Percentiles rank a stretch among this genome's conserved stretches.
These are phyloP conservation scores for Oryza meridionalis DNA, from an alignment of 176 grass and related monocot species.

Conservation along the genomic window DNA sequence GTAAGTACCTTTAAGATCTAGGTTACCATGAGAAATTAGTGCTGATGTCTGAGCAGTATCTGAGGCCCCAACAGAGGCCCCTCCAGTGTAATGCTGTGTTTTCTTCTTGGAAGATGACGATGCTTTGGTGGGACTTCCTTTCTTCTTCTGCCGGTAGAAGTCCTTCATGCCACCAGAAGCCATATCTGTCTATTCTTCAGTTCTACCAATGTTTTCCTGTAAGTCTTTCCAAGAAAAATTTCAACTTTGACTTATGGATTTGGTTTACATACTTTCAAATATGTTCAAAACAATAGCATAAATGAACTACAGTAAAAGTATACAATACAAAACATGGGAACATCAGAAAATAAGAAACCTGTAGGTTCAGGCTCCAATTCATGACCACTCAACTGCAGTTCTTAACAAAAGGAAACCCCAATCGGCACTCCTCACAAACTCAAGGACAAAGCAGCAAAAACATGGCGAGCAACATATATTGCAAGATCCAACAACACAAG, in stretches of 20 bases:
- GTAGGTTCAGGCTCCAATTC: not conserved
- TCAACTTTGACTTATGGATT: not conserved
- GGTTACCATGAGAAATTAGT: constrained; percentile 50
- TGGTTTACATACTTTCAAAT: constrained; percentile 2
- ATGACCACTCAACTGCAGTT: not conserved
- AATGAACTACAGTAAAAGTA: constrained; percentile 1
- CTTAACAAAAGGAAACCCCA: constrained; percentile 3
- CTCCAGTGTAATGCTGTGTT: constrained; percentile 43
- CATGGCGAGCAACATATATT: not conserved
- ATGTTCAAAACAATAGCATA: not conserved
- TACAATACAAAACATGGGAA: not conserved
- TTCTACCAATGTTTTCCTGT: constrained; percentile 5
- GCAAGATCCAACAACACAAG: not conserved
- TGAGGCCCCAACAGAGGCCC: constrained; percentile 26
- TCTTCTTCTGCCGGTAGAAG: constrained; percentile 67
- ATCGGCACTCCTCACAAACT: not conserved
- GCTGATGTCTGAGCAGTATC: constrained; percentile 45
- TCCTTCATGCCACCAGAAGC: constrained; percentile 51
- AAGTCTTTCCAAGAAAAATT: not conserved
- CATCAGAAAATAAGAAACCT: not conserved
- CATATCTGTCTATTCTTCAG: constrained; percentile 31
- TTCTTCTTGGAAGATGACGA: constrained; percentile 54
- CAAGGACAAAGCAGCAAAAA: not conserved
- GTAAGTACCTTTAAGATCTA: constrained; percentile 43
- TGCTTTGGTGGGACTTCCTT: constrained; percentile 35